Base-by-base conservation (phyloP, 352 stramenopile species). In the Phytophthora macrochlamydospora region DNA sequence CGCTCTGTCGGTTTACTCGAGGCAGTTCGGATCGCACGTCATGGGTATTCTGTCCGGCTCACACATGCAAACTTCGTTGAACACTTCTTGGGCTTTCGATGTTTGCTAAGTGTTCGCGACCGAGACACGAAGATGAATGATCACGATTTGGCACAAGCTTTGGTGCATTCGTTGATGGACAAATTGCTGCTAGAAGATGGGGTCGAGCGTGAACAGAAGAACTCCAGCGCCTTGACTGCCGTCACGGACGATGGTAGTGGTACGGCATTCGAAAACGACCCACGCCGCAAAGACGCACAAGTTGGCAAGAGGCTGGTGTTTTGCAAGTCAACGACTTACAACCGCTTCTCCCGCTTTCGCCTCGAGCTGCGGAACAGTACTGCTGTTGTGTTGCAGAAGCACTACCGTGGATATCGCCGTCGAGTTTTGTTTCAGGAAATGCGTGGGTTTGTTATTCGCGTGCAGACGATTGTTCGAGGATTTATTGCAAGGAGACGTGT, bases 1-100 rank as follows among this genome's bases (percentile, higher is more conserved):
- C 88, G 93, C 14, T 99, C 97, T 30, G 96, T 97, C 48, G 97
- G 97, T 49, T 92, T 99, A 5, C 72, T 99, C 7, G 97, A 99
- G 65, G 96, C 97, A 7, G 90, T 99, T 9, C 85, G 93, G 7
- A 98, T 99, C 38, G 94, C 91, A 29, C 92, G 96, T 55, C 91
- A 96, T 51, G 97, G 97, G 0, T 99, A 98, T 74, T 97, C 97
- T 28, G 97, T 97, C 11, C 94, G 97, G 11, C 93, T 98, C 32
- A 71, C 89, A 4, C 95, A 99, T 72, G 85, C 90, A 9, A 90
- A 90, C 7, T 99, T 99, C 71, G 67, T 91, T 28, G 82, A 92
- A 12, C 56, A 85, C 48, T 95, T 94, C 64, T 77, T 72, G 0
- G 85, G 78, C 38, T 93, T 91, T 52, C 76, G 82, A 7, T 65